These are phyloP conservation scores for Sphenostylis stenocarpa DNA, from an alignment of 306 rosid species.

Conservation along the genomic window DNA sequence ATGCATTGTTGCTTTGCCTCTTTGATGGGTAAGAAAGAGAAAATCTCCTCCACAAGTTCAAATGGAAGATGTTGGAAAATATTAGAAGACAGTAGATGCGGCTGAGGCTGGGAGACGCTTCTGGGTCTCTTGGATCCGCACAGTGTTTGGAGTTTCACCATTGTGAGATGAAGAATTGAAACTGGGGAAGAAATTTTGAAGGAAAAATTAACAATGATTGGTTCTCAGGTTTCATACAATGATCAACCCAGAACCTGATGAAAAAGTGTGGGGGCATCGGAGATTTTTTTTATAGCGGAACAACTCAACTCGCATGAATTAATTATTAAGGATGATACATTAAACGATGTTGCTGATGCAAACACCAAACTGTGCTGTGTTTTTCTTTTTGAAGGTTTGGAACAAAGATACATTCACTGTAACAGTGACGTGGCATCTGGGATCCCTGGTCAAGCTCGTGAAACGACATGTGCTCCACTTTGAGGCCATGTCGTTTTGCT, in stretches of 20 bases:
- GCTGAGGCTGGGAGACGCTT: not conserved
- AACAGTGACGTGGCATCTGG: not conserved
- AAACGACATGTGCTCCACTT: not conserved
- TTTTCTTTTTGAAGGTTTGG: not conserved
- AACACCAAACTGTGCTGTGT: not conserved
- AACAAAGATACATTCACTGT: not conserved
- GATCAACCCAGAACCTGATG: not conserved
- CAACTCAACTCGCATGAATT: not conserved
- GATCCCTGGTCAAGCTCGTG: not conserved
- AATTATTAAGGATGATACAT: not conserved
- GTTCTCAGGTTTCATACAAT: not conserved
- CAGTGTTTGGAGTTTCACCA: not conserved
- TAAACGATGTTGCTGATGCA: not conserved
- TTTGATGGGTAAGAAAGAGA: conserved; percentile 39
- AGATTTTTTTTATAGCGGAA: not conserved
- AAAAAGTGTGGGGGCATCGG: not conserved
- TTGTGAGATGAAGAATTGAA: not conserved
- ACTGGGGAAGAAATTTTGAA: no score
- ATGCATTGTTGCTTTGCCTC: not conserved
- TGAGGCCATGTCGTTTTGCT: not conserved
- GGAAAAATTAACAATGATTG: not conserved
- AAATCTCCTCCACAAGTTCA: conserved; percentile 20
- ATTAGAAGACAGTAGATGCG: not conserved
- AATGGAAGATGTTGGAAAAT: not conserved
- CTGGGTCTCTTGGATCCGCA: not conserved